These are phyloP conservation scores for Biscogniauxia mediterranea DNA, from an alignment of 2,329 filamentous ascomycete genomes.

Conservation along the genomic window DNA sequence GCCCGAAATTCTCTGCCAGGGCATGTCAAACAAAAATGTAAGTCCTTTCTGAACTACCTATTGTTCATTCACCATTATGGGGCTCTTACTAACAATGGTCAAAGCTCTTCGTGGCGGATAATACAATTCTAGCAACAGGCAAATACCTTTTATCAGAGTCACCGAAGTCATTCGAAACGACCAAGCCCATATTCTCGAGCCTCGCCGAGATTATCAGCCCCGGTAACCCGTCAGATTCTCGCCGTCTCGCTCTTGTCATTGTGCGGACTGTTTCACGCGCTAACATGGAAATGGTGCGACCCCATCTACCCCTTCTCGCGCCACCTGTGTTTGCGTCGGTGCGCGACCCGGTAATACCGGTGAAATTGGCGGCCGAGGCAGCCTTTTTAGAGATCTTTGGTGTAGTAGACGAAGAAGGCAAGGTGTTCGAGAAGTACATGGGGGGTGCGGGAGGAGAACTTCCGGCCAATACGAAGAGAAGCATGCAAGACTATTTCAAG, in stretches of 20 bases:
- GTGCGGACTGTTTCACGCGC: constrained; percentile 79
- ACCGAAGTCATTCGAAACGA: constrained; percentile 69
- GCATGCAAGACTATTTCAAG: constrained; percentile 97
- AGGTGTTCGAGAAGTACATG: constrained; percentile 90
- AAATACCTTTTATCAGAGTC: constrained; percentile 79
- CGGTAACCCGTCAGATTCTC: constrained; percentile 76
- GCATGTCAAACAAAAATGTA: constrained; percentile 74
- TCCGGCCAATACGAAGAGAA: constrained; percentile 72
- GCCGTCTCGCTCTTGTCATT: constrained; percentile 82
- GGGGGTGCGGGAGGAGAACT: constrained; percentile 63
- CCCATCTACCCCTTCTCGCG: constrained; percentile 77
- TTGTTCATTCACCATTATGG: constrained; percentile 19
- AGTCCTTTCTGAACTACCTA: constrained; percentile 38
- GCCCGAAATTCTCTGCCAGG: constrained; percentile 73
- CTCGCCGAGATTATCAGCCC: constrained; percentile 74
- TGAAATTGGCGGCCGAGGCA: constrained; percentile 92
- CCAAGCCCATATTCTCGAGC: constrained; percentile 76
- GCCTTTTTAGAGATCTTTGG: constrained; percentile 89
- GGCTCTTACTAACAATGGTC: constrained; percentile 5
- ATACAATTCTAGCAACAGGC: constrained; percentile 83
- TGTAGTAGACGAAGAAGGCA: constrained; percentile 81
- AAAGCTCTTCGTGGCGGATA: constrained; percentile 81
- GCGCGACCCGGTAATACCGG: constrained; percentile 86
- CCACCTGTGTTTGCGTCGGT: constrained; percentile 86
- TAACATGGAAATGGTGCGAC: constrained; percentile 75